Evolutionary conservation across 768 basidiomycete genomes (phyloP).

Genomic region (Kwoniella sp.): DNA sequence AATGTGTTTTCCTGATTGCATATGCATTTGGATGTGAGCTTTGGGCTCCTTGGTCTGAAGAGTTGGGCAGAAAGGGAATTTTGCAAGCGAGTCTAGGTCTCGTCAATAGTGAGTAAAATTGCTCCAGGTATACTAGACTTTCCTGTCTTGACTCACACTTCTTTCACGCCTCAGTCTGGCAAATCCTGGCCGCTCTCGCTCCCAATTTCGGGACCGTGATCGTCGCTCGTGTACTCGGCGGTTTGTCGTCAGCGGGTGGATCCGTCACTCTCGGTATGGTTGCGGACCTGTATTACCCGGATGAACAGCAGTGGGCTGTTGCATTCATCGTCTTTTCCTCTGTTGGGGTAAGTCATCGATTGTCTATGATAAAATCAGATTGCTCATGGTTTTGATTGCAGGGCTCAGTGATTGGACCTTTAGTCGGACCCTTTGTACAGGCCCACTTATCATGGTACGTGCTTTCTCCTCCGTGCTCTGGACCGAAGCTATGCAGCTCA

Average conservation of each 20-base stretch:
- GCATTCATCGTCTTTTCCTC: slow-evolving; percentile 50
- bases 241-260: slow-evolving; percentile 52
- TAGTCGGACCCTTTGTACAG: slow-evolving; percentile 39
- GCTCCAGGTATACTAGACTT: too few relatives aligned
- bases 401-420: slow-evolving; percentile 40
- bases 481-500: too few relatives aligned
- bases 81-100: slow-evolving; percentile 44
- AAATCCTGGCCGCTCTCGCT: slow-evolving; percentile 45
- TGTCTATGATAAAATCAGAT: background rate
- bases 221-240: slow-evolving; percentile 46
- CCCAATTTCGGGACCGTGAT: slow-evolving; percentile 46
- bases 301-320: slow-evolving; percentile 49
- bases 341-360: slow-evolving; percentile 20
- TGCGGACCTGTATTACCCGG: slow-evolving; percentile 47
- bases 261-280: slow-evolving; percentile 51
- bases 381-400: background rate
- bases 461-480: background rate
- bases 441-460: slow-evolving; percentile 29
- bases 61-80: slow-evolving; percentile 34
- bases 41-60: slow-evolving; percentile 45
- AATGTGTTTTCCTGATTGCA: slow-evolving; percentile 45
- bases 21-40: slow-evolving; percentile 52
- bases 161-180: slow-evolving; percentile 37
- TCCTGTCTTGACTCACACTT: too few relatives aligned
- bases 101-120: slow-evolving; percentile 53